These are phyloP conservation scores for Colletotrichum australisinense DNA, from an alignment of 2,329 filamentous ascomycete genomes.

Conservation along the genomic window DNA sequence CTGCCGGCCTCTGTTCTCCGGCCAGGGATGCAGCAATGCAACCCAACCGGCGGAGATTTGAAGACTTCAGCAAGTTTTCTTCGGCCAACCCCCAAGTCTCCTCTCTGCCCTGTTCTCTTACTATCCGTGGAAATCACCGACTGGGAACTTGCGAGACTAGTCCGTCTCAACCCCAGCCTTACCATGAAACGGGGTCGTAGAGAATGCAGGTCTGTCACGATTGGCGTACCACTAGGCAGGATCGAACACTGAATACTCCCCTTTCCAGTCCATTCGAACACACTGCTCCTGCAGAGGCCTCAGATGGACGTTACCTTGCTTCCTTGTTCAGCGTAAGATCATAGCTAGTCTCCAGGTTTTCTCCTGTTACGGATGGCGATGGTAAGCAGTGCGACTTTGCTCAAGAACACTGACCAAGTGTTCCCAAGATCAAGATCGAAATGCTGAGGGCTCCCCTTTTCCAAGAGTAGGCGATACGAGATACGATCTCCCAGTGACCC, in stretches of 20 bases:
- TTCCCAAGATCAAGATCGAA: not conserved
- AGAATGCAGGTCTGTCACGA: conserved; percentile 2
- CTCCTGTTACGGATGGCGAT: not conserved
- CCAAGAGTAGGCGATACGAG: not conserved
- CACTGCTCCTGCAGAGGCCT: not conserved
- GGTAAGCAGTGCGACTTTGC: not conserved
- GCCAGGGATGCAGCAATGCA: conserved; percentile 8
- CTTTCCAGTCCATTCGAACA: not conserved
- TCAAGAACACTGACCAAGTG: not conserved
- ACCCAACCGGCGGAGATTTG: conserved; percentile 15
- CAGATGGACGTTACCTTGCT: not conserved
- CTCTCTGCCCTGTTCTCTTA: not conserved
- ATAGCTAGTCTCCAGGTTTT: not conserved
- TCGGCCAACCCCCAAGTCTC: not conserved
- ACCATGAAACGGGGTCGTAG: conserved; percentile 8
- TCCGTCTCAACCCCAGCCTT: not conserved
- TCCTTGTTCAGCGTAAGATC: not conserved
- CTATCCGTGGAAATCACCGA: not conserved
- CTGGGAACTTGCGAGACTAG: conserved; percentile 14
- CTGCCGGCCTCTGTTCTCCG: not conserved
- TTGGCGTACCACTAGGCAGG: conserved; percentile 16
- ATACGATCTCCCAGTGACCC: not conserved
- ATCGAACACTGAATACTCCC: conserved; percentile 4
- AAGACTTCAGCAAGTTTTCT: not conserved
- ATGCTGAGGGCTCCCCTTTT: not conserved